phyloP scores from a whole-genome alignment of 2,329 filamentous ascomycete genomes.

The Ophiostoma himal-ulmi region DNA sequence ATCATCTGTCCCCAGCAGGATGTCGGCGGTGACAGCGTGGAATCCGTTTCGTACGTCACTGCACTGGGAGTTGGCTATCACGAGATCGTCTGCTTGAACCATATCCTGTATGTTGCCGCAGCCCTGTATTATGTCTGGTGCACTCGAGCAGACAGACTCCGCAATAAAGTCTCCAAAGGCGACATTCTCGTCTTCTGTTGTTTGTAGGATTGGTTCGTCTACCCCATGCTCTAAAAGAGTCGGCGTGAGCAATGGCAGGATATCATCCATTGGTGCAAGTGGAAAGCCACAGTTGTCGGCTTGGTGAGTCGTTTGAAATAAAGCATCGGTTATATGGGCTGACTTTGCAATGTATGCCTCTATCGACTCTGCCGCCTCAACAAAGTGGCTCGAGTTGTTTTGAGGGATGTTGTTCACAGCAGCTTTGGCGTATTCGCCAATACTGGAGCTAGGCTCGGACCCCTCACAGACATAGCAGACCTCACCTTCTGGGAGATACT shows the following conservation, averaged over 20 bases:
- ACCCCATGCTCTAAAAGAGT: neutral
- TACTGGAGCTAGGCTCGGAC: conserved; percentile 23
- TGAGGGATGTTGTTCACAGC: conserved; percentile 17
- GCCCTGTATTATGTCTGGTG: neutral
- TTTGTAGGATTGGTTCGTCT: neutral
- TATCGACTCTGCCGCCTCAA: neutral
- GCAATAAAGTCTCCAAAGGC: neutral
- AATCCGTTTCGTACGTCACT: neutral
- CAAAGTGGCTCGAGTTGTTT: neutral
- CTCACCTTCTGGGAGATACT: conserved; percentile 19
- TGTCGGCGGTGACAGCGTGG: neutral
- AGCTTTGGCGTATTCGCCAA: conserved; percentile 20
- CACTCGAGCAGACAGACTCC: neutral
- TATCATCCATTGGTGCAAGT: neutral
- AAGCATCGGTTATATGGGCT: no score
- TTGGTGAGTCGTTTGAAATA: no score
- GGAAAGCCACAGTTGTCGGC: neutral
- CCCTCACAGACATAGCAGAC: conserved; percentile 21
- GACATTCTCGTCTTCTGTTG: neutral
- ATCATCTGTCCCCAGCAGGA: conserved; percentile 10
- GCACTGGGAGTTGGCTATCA: neutral
- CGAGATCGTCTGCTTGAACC: neutral
- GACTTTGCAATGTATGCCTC: neutral
- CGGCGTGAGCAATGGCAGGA: neutral
- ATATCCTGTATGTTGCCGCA: neutral